A percentile compares a stretch with the other conserved stretches of the same genome.
Evolutionary conservation across 2,329 filamentous ascomycete genomes (phyloP).

Genomic region (Xylariaceae sp.): DNA sequence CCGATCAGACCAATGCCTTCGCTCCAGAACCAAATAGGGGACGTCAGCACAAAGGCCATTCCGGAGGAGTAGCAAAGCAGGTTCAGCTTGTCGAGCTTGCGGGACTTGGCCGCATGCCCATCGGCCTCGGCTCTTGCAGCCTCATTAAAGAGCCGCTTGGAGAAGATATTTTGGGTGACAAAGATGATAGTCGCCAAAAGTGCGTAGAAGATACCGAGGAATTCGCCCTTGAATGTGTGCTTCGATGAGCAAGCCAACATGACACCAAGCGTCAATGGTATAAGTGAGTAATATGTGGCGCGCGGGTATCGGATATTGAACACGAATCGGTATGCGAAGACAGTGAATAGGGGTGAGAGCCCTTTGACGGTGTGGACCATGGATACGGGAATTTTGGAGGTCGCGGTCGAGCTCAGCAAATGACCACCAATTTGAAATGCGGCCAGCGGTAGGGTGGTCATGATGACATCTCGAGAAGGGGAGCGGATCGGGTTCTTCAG

Average conservation of each 20-base stretch:
- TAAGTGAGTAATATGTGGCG: slow-evolving; percentile 80
- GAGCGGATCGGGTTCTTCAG: slow-evolving; percentile 78
- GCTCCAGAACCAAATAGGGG: slow-evolving; percentile 88
- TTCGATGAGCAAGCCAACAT: slow-evolving; percentile 93
- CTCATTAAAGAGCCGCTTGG: slow-evolving; percentile 96
- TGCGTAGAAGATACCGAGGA: slow-evolving; percentile 85
- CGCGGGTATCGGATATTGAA: slow-evolving; percentile 84
- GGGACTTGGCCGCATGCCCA: slow-evolving; percentile 53
- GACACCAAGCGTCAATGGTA: slow-evolving; percentile 92
- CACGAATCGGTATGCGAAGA: slow-evolving; percentile 84
- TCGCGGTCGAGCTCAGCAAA: slow-evolving; percentile 89
- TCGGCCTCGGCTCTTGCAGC: slow-evolving; percentile 81
- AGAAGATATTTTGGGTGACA: slow-evolving; percentile 97
- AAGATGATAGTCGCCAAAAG: slow-evolving; percentile 90
- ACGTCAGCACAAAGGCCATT: slow-evolving; percentile 81
- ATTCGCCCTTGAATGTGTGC: slow-evolving; percentile 70
- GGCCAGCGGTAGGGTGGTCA: slow-evolving; percentile 84
- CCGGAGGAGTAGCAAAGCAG: slow-evolving; percentile 95
- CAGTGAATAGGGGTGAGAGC: slow-evolving; percentile 90
- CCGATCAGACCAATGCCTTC: slow-evolving; percentile 75
- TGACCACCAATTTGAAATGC: slow-evolving; percentile 92
- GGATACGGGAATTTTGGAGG: slow-evolving; percentile 90
- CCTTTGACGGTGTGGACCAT: slow-evolving; percentile 98
- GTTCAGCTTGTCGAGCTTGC: slow-evolving; percentile 94
- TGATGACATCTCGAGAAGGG: slow-evolving; percentile 76